Percentiles rank a stretch among this genome's conserved stretches.
phyloP scores from a whole-genome alignment of 1,284 basidiomycete genomes.

The Farysia itapuensis region DNA sequence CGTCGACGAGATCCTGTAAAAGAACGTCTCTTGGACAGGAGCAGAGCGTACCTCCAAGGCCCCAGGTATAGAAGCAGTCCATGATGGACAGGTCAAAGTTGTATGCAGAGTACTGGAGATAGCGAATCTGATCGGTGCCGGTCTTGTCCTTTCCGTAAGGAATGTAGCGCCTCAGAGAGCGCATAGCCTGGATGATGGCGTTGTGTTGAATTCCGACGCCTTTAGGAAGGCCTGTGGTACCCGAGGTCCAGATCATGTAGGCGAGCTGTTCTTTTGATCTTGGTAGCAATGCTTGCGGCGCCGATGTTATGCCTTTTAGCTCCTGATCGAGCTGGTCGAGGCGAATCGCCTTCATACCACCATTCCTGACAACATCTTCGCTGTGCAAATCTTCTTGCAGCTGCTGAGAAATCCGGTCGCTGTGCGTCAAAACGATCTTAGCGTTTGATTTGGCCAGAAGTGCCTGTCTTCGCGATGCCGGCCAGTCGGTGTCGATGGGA shows the following conservation, averaged over 20 bases:
- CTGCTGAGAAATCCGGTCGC: constrained; percentile 27
- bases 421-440: constrained; percentile 38
- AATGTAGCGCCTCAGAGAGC: constrained; percentile 52
- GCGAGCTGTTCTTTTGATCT: constrained; percentile 45
- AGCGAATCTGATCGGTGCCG: constrained; percentile 46
- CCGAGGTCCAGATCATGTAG: constrained; percentile 61
- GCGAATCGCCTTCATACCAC: constrained; percentile 30
- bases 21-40: constrained; percentile 46
- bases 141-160: constrained; percentile 41
- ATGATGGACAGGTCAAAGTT: constrained; percentile 59
- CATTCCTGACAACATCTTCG: constrained; percentile 13
- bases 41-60: constrained; percentile 55
- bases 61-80: constrained; percentile 59
- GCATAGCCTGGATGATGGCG: constrained; percentile 58
- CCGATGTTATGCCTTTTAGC: constrained; percentile 1
- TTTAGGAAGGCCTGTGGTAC: constrained; percentile 61
- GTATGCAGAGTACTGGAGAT: constrained; percentile 59
- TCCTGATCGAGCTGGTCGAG: constrained; percentile 39
- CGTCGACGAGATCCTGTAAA: constrained; percentile 45
- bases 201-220: constrained; percentile 57
- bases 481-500: constrained; percentile 60
- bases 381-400: constrained; percentile 24
- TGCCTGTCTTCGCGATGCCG: constrained; percentile 51
- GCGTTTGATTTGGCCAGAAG: constrained; percentile 56
- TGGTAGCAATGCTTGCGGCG: not conserved